phyloP scores from a whole-genome alignment of 345 rosid species.

The Syzygium aqueum region DNA sequence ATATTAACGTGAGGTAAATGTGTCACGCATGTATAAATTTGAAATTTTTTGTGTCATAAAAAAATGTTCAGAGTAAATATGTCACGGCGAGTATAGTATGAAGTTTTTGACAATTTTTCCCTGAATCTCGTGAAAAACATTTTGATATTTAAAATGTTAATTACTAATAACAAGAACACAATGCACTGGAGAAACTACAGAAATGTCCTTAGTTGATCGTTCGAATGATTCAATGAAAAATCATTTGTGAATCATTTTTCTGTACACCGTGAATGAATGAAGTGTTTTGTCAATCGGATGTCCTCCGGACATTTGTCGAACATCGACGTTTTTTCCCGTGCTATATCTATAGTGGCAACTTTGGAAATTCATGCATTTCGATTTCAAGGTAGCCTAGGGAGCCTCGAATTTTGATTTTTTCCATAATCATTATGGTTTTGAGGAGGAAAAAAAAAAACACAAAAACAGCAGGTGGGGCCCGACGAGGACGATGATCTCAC shows the following conservation, averaged over 20 bases:
- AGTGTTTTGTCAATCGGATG: not conserved
- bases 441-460: accelerated
- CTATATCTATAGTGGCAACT: not conserved
- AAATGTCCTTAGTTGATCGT: not conserved
- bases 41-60: too few species aligned
- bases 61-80: too few species aligned
- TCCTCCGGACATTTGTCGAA: not conserved
- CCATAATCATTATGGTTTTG: not conserved
- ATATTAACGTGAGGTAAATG: too few species aligned
- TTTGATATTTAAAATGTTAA: too few species aligned
- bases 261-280: not conserved
- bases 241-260: not conserved
- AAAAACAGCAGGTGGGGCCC: not conserved
- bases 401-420: not conserved
- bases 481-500: not conserved
- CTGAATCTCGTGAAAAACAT: too few species aligned
- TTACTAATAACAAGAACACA: too few species aligned
- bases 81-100: too few species aligned
- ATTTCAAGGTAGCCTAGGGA: not conserved
- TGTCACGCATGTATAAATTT: too few species aligned
- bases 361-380: not conserved
- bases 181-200: too few species aligned
- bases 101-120: too few species aligned
- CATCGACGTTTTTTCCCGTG: not conserved
- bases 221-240: not conserved